These are phyloP conservation scores for Talaromyces islandicus DNA, from an alignment of 2,329 filamentous ascomycete genomes.

Conservation along the genomic window DNA sequence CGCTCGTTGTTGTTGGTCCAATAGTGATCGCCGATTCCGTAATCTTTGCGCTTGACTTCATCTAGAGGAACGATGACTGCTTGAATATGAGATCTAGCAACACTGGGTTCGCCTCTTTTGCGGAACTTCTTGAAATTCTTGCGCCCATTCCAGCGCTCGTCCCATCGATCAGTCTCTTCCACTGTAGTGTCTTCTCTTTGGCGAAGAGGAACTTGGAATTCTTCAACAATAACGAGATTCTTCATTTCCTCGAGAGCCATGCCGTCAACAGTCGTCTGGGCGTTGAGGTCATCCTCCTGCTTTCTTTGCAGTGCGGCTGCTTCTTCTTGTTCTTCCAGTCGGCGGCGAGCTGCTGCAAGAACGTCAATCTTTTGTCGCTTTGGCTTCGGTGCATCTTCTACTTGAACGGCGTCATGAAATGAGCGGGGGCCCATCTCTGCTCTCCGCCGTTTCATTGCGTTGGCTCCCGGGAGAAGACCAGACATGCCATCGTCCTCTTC, in stretches of 20 bases:
- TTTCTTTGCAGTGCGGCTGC: conserved; percentile 50
- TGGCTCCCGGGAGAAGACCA: conserved; percentile 67
- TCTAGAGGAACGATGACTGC: conserved; percentile 65
- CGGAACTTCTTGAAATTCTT: conserved; percentile 92
- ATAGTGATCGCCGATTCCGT: conserved; percentile 70
- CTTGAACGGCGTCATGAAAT: conserved; percentile 25
- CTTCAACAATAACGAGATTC: conserved; percentile 68
- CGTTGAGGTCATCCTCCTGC: conserved; percentile 61
- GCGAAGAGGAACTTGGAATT: conserved; percentile 57
- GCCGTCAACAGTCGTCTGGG: conserved; percentile 52
- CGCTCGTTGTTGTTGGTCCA: conserved; percentile 44
- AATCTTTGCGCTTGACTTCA: conserved; percentile 64
- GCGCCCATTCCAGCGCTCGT: conserved; percentile 84
- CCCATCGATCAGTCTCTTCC: conserved; percentile 62
- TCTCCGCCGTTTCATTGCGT: conserved; percentile 71
- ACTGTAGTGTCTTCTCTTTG: conserved; percentile 24
- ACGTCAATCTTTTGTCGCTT: conserved; percentile 62
- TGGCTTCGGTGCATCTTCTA: conserved; percentile 31
- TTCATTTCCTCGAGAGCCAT: conserved; percentile 68
- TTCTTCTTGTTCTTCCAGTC: conserved; percentile 49
- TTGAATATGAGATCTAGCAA: conserved; percentile 38
- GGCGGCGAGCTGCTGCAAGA: conserved; percentile 55
- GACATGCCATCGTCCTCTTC: conserved; percentile 58
- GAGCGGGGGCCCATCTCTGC: conserved; percentile 52
- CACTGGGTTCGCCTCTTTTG: conserved; percentile 26